phyloP scores from a whole-genome alignment of 139 green algal species.

The Diplosphaera chodatii region DNA sequence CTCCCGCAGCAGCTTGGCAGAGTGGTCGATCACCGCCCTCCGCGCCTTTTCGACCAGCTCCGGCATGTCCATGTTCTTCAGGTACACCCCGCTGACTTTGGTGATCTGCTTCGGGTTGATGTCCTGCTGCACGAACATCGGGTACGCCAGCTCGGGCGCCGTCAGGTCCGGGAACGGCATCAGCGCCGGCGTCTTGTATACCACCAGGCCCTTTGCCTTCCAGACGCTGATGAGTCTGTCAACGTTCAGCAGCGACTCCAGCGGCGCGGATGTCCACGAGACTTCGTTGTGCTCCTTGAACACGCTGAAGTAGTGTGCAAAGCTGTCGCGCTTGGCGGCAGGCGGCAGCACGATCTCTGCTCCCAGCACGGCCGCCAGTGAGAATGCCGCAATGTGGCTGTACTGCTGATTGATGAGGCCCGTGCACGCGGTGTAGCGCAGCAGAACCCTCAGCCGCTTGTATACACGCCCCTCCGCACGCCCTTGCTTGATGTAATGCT shows the following conservation, averaged over 20 bases:
- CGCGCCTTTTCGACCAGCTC: slow-evolving; percentile 20
- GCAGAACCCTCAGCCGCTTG: slow-evolving; percentile 39
- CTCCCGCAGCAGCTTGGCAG: slow-evolving; percentile 3
- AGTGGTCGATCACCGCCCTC: slow-evolving; percentile 16
- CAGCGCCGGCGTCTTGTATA: slow-evolving; percentile 18
- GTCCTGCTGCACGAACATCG: slow-evolving; percentile 10
- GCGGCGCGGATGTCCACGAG: slow-evolving; percentile 36
- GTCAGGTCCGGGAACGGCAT: slow-evolving; percentile 25
- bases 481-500: slow-evolving; percentile 44
- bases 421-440: slow-evolving; percentile 65
- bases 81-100: slow-evolving; percentile 20
- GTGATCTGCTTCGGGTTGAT: slow-evolving; percentile 12
- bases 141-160: slow-evolving; percentile 16
- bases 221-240: slow-evolving; percentile 31
- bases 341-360: slow-evolving; percentile 56
- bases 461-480: slow-evolving; percentile 32
- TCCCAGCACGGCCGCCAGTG: slow-evolving; percentile 44
- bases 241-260: slow-evolving; percentile 44
- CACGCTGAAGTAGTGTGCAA: slow-evolving; percentile 48
- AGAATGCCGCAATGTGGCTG: slow-evolving; percentile 53
- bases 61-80: slow-evolving; percentile 18
- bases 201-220: slow-evolving; percentile 15
- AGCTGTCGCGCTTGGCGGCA: slow-evolving; percentile 41
- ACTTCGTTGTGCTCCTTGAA: slow-evolving; percentile 50
- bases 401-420: slow-evolving; percentile 74